These are phyloP conservation scores for Aethionema arabicum DNA, from an alignment of 345 rosid genomes.

Conservation along the genomic window DNA sequence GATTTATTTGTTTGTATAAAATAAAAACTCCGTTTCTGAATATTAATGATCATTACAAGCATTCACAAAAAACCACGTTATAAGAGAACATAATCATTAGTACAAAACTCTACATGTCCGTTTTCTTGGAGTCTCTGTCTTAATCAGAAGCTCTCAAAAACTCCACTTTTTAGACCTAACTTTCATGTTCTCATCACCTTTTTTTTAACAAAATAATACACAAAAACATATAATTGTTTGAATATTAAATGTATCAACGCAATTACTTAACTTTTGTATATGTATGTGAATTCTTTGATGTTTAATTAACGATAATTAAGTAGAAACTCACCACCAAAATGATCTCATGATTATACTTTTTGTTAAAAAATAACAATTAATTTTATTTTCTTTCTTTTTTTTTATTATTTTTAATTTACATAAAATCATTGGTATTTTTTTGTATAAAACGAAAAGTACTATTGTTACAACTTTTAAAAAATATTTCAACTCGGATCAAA, in stretches of 20 bases:
- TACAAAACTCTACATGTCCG: conserved; percentile 60
- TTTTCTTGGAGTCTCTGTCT: conserved; percentile 37
- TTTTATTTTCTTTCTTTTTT: background rate
- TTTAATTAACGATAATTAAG: conserved; percentile 2
- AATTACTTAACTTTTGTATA: background rate
- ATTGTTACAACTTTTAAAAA: too few relatives aligned
- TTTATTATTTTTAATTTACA: background rate
- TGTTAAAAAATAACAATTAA: conserved; percentile 39
- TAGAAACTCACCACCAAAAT: conserved; percentile 49
- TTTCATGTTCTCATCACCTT: conserved; percentile 23
- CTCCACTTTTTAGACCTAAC: conserved; percentile 22
- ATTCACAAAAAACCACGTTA: conserved; percentile 62
- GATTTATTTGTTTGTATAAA: background rate
- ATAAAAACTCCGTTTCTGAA: conserved; percentile 53
- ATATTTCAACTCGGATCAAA: too few relatives aligned
- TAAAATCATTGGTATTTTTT: background rate
- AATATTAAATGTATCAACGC: too few relatives aligned
- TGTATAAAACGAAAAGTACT: background rate
- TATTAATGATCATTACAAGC: conserved; percentile 70
- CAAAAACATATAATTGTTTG: too few relatives aligned
- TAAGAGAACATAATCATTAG: conserved; percentile 81
- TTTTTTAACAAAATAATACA: too few relatives aligned
- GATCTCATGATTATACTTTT: conserved; percentile 46
- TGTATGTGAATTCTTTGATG: conserved; percentile 16
- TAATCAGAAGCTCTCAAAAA: conserved; percentile 13